Base-by-base conservation (phyloP, 805 yeast species). In the Kluyveromyces wickerhamii region DNA sequence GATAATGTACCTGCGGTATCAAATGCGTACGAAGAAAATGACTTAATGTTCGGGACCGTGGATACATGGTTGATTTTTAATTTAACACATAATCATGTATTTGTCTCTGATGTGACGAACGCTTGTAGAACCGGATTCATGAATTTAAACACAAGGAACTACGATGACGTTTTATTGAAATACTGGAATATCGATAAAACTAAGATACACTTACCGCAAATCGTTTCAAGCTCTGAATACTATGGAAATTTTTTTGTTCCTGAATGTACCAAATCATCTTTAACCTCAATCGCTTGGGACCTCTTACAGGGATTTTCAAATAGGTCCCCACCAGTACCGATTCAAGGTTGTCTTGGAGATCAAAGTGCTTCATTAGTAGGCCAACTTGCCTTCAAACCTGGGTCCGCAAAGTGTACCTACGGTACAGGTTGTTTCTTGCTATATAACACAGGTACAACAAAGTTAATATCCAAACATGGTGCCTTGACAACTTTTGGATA, bases 371-470 rank as follows among this genome's bases (percentile, higher is more conserved):
- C 96, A 2, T 61, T 89, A 41, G 95, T 87, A 32, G 97, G 96
- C 23, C 96, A 88, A 60, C 61, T 84, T 59, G 95, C 95, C 1
- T 74, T 86, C 49, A 69, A 73, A 43, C 70, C 74, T 28, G 96
- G 96, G 37, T 76, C 80, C 29, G 95, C 95, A 29, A 88, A 88
- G 61, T 86, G 95, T 68, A 88, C 97, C 8, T 88, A 87, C 52
- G 97, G 97, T 43, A 88, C 97, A 1, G 97, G 97, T 42, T 84
- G 95, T 57, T 88, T 88, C 67, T 61, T 88, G 42, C 67, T 89
- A 43, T 85, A 81, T 68, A 88, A 88, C 61, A 83, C 95, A 2
- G 97, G 97, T 39, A 59, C 65, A 29, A 60, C 67, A 34, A 80
- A 85, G 39, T 69, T 86, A 50, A 70, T 79, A 22, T 76, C 88